A percentile compares a stretch with the other conserved stretches of the same genome.
These are phyloP conservation scores for Fusarium nurragi DNA, from an alignment of 2,329 filamentous ascomycete genomes.

Conservation along the genomic window DNA sequence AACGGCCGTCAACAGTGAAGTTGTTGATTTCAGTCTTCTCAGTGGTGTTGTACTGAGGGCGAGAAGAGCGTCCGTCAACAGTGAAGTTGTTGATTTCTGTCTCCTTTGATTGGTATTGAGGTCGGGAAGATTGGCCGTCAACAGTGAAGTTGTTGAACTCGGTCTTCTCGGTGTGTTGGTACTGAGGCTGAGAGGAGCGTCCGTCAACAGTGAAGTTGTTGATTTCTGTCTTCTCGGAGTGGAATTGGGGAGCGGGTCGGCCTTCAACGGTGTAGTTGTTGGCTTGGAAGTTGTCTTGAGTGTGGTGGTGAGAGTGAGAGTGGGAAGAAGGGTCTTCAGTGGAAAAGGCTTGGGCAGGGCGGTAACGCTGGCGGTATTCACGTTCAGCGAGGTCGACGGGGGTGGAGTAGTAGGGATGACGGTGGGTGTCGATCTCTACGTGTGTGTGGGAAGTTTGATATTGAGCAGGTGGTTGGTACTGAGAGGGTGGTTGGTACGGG, in stretches of 20 bases:
- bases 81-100: slow-evolving; percentile 45
- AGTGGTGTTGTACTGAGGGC: slow-evolving; percentile 26
- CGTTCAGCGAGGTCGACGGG: slow-evolving; percentile 72
- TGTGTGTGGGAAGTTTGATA: slow-evolving; percentile 68
- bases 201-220: slow-evolving; percentile 47
- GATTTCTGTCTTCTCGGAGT: slow-evolving; percentile 40
- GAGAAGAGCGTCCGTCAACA: slow-evolving; percentile 38
- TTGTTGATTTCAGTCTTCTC: slow-evolving; percentile 45
- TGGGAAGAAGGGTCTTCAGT: slow-evolving; percentile 49
- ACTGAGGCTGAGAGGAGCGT: slow-evolving; percentile 30
- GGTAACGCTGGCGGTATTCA: slow-evolving; percentile 71
- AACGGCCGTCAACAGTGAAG: slow-evolving; percentile 44
- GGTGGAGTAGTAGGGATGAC: slow-evolving; percentile 58
- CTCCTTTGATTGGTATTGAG: slow-evolving; percentile 29
- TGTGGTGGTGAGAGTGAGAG: slow-evolving; percentile 48
- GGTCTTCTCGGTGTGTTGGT: slow-evolving; percentile 30
- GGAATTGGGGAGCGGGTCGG: slow-evolving; percentile 33
- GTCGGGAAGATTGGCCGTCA: slow-evolving; percentile 29
- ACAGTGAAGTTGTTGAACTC: slow-evolving; percentile 32
- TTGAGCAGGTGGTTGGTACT: slow-evolving; percentile 50
- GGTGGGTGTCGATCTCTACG: slow-evolving; percentile 69
- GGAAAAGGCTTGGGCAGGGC: slow-evolving; percentile 55
- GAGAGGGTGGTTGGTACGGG: slow-evolving; percentile 51
- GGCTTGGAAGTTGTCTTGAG: slow-evolving; percentile 33
- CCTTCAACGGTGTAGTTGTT: slow-evolving; percentile 43